These are phyloP conservation scores for Daucus carota DNA, from an alignment of 129 eudicot genomes.

Conservation along the genomic window DH1_v3.0 NC_030381.2:56294001-56294500, in stretches of 20 bases:
- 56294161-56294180: constrained; percentile 89
- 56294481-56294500: no score
- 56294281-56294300: constrained; percentile 71
- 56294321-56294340: constrained; percentile 97
- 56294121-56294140: constrained; percentile 79
- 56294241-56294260: not conserved
- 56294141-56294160: constrained; percentile 90
- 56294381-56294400: no score
- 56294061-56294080: not conserved
- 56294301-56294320: constrained; percentile 94
- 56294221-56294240: constrained; percentile 13
- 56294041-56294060: not conserved
- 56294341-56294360: constrained; percentile 89
- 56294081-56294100: constrained; percentile 35
- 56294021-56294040: constrained; percentile 3
- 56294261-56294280: not conserved
- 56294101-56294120: constrained; percentile 85
- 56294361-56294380: constrained; percentile 94
- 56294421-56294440: no score
- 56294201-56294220: constrained; percentile 74
- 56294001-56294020: not conserved
- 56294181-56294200: constrained; percentile 87
- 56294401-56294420: no score
- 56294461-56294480: no score
- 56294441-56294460: no score